Conservation (phyloP, 2,329 filamentous ascomycete species). For the Leptoxyphium fumago region DNA sequence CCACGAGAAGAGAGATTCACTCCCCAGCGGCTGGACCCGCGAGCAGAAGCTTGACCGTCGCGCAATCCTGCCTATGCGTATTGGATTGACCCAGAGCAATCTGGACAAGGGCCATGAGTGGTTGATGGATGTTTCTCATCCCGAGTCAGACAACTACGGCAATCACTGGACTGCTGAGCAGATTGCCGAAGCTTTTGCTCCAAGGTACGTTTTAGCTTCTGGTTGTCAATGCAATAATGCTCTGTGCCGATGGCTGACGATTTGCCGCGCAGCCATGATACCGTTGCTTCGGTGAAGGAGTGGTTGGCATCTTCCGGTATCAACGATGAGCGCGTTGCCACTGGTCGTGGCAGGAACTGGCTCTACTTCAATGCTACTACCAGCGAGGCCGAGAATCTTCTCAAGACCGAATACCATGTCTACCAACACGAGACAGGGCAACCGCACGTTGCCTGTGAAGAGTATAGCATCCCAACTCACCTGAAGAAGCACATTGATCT, state of each 20-base stretch:
- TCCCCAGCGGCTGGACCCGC: constrained; percentile 16
- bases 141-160: constrained; percentile 27
- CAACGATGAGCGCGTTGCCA: constrained; percentile 26
- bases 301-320: constrained; percentile 44
- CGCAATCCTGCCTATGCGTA: constrained; percentile 20
- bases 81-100: constrained; percentile 22
- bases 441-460: constrained; percentile 35
- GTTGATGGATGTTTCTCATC: constrained; percentile 27
- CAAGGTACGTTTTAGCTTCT: constrained; percentile 11
- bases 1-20: constrained; percentile 17
- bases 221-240: neutral
- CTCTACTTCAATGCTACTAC: constrained; percentile 40
- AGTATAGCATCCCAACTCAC: constrained; percentile 44
- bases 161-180: constrained; percentile 29
- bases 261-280: constrained; percentile 20
- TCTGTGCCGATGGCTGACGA: neutral
- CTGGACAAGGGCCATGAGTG: constrained; percentile 18
- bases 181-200: constrained; percentile 29
- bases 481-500: constrained; percentile 44
- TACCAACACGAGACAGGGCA: constrained; percentile 39
- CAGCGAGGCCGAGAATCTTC: constrained; percentile 35
- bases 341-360: constrained; percentile 31
- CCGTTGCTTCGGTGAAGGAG: constrained; percentile 34
- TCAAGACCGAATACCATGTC: constrained; percentile 37
- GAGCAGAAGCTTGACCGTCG: constrained; percentile 11